Base-by-base conservation (phyloP, 805 yeast genomes). In the Scheffersomyces lignosus region DNA sequence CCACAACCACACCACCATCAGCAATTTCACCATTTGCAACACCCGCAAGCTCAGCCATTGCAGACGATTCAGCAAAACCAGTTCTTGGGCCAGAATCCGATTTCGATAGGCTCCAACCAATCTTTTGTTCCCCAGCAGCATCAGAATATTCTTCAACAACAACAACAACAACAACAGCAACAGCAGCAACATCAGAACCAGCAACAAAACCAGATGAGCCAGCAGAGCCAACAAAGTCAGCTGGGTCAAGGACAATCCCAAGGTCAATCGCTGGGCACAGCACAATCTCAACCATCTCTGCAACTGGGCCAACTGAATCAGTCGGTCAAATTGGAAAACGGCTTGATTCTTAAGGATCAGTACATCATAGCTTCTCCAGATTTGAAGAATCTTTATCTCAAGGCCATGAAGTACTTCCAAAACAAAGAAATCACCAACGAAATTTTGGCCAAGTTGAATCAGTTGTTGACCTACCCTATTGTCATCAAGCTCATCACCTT, bases 331-430 rank as follows among this genome's bases (percentile, higher is more conserved):
- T 56, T 82, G 36, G 89, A 83, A 30, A 81, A 82, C 52, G 89
- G 89, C 0, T 60, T 83, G 26, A 49, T 80, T 4, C 60, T 81
- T 29, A 74, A 73, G 36, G 77, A 77, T 31, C 75, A 71, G 38
- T 69, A 73, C 32, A 80, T 84, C 15, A 63, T 79, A 15, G 77
- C 88, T 2, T 79, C 88, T 1, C 64, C 73, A 0, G 80, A 75
- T 5, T 67, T 85, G 36, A 76, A 76, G 38, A 45, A 57, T 8
- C 59, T 75, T 33, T 83, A 73, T 47, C 41, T 51, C 9, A 69
- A 72, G 45, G 76, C 83, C 0, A 53, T 61, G 9, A 67, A 66
- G 28, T 85, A 84, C 55, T 85, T 83, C 38, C 71, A 67, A 37
- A 55, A 62, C 37, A 52, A 51, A 6, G 49, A 45, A 10, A 40